Evolutionary conservation across 345 rosid species (phyloP), one percentile per base, ranked within the genome.

Genomic region (Triadica sebifera): DNA sequence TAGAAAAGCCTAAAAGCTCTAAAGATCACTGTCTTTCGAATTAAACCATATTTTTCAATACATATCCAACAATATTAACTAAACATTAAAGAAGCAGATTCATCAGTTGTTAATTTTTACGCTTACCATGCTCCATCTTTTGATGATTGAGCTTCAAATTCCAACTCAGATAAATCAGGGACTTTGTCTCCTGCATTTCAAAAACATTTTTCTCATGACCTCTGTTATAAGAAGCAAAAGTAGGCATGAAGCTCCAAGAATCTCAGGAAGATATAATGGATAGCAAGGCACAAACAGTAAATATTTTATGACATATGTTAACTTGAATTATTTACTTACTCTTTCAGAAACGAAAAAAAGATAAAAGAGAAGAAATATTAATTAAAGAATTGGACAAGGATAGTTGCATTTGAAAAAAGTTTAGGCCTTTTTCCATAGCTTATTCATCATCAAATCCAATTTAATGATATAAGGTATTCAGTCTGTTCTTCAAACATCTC

Each of bases 71-170:
- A 53, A 17, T 25, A 9, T 41, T 15, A 39, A 39, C 51, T 45
- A 43, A 38, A 50, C 13, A 64, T 19, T 24, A 56, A 51, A 17
- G 17, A 47, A 34, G 5, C 25, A 58, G 65, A 13, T 3, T 3
- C 59, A 70, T 29, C 37, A 15, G 8, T 17, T 46, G 55, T 65
- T 47, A 22, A 29, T 62, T 60, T 41, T 20, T 29, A 61, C 61
- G 57, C 85, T 79, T 78, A 86, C 94, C 94, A 90, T 71, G 94
- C 94, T 58, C 85, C 88, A 69, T 90, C 94, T 84, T 87, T 90
- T 29, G 87, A 85, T 75, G 94, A 90, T 64, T 75, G 84, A 61
- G 94, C 92, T 84, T 90, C 94, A 58, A 88, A 88, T 77, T 88
- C 83, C 83, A 87, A 49, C 52, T 80, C 71, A 60, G 88, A 80